Evolutionary conservation across 306 rosid species (phyloP).

Genomic region (Quercus rubra): DNA sequence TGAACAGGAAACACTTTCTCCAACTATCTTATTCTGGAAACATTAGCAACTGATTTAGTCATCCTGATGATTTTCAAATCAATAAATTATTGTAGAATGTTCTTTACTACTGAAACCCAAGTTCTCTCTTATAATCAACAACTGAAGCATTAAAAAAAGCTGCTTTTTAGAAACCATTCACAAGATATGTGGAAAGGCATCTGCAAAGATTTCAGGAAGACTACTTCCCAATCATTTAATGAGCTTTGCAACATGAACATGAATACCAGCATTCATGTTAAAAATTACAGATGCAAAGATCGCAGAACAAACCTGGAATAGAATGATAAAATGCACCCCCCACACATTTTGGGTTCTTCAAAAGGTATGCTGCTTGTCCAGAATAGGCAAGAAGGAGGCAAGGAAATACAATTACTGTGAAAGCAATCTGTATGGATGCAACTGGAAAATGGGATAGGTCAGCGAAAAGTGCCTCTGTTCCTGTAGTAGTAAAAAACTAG

Average conservation of each 20-base stretch:
- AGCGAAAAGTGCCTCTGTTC: constrained; percentile 97
- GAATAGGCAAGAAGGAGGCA: constrained; percentile 93
- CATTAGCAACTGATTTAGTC: neutral
- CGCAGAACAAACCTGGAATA: constrained; percentile 72
- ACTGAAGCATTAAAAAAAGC: neutral
- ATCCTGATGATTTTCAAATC: neutral
- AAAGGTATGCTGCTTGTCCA: constrained; percentile 96
- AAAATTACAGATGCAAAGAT: neutral
- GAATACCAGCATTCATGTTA: neutral
- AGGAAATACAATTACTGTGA: constrained; percentile 88
- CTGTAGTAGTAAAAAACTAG: constrained; percentile 45
- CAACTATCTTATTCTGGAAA: neutral
- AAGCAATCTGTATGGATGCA: constrained; percentile 90
- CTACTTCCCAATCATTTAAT: neutral
- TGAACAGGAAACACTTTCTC: neutral
- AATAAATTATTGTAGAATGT: neutral
- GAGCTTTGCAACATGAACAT: neutral
- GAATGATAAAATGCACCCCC: constrained; percentile 72
- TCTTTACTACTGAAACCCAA: neutral
- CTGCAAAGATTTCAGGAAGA: neutral
- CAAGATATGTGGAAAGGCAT: neutral
- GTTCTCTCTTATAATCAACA: neutral
- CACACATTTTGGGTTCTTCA: constrained; percentile 48
- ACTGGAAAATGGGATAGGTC: constrained; percentile 97
- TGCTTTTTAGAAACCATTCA: neutral